A percentile compares a stretch with the other conserved stretches of the same genome.
phyloP scores from a whole-genome alignment of 2,329 filamentous ascomycete genomes.

The Drechslera avenae region DNA sequence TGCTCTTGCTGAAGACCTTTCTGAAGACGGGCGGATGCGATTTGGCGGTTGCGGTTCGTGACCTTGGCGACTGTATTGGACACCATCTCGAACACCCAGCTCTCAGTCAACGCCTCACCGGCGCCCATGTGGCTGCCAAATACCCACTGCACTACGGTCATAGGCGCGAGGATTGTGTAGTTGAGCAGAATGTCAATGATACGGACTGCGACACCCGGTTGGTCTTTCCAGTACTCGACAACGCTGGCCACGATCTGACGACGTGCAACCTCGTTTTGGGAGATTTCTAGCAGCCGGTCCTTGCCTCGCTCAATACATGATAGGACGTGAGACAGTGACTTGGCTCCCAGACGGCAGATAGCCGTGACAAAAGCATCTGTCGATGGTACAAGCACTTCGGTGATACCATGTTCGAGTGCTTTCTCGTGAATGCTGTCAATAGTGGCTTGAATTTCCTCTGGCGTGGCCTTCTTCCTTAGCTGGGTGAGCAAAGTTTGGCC shows the following conservation, averaged over 20 bases:
- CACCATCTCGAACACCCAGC: slow-evolving; percentile 88
- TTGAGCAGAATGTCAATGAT: slow-evolving; percentile 97
- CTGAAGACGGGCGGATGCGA: slow-evolving; percentile 68
- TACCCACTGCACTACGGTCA: slow-evolving; percentile 88
- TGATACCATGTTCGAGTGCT: slow-evolving; percentile 69
- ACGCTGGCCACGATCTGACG: slow-evolving; percentile 89
- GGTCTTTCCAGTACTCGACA: slow-evolving; percentile 89
- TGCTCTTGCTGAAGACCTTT: slow-evolving; percentile 62
- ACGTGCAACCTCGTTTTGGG: slow-evolving; percentile 72
- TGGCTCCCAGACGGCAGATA: slow-evolving; percentile 91
- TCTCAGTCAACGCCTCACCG: slow-evolving; percentile 70
- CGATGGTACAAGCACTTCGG: slow-evolving; percentile 79
- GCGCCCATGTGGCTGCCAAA: slow-evolving; percentile 69
- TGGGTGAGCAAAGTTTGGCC: slow-evolving; percentile 81
- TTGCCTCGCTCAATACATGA: slow-evolving; percentile 96
- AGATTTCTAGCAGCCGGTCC: slow-evolving; percentile 80
- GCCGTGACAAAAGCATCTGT: slow-evolving; percentile 93
- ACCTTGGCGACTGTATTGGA: slow-evolving; percentile 89
- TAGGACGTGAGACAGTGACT: slow-evolving; percentile 93
- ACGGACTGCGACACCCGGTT: slow-evolving; percentile 87
- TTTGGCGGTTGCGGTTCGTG: slow-evolving; percentile 80
- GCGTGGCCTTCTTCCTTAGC: slow-evolving; percentile 80
- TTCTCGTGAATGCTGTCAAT: slow-evolving; percentile 82
- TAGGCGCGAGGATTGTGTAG: slow-evolving; percentile 89
- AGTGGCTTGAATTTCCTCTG: slow-evolving; percentile 83